These are phyloP conservation scores for Neofusicoccum umdonicola DNA, from an alignment of 2,329 filamentous ascomycete species.

Conservation along the genomic window DNA sequence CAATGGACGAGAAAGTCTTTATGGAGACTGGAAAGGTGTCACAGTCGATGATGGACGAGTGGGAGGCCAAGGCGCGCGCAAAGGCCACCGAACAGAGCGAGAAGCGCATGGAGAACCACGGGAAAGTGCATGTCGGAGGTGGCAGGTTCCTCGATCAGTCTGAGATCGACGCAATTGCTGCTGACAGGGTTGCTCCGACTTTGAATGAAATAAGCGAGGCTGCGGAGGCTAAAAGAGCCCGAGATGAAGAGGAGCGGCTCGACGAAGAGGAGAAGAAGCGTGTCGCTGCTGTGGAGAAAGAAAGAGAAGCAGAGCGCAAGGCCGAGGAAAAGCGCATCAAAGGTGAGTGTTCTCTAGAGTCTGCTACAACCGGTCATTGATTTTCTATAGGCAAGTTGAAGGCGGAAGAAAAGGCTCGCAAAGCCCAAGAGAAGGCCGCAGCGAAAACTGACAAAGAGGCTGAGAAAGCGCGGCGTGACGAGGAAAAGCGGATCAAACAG, in stretches of 20 bases:
- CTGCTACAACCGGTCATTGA: constrained; percentile 19
- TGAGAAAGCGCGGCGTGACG: constrained; percentile 50
- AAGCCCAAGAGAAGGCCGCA: constrained; percentile 49
- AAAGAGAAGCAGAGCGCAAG: constrained; percentile 46
- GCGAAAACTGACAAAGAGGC: constrained; percentile 38
- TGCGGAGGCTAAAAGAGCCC: constrained; percentile 68
- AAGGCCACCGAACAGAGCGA: constrained; percentile 66
- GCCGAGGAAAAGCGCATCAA: constrained; percentile 50
- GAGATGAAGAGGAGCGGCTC: constrained; percentile 60
- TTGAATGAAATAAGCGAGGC: constrained; percentile 81
- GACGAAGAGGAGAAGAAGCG: constrained; percentile 66
- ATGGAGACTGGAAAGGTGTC: constrained; percentile 72
- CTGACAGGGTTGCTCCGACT: constrained; percentile 74
- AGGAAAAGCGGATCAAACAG: constrained; percentile 51
- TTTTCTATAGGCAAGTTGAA: constrained; percentile 54
- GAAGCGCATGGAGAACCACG: constrained; percentile 55
- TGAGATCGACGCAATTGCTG: constrained; percentile 77
- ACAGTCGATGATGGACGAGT: constrained; percentile 67
- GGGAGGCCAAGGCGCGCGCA: constrained; percentile 74
- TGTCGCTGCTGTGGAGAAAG: constrained; percentile 56
- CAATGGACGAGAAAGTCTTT: constrained; percentile 79
- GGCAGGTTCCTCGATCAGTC: constrained; percentile 76
- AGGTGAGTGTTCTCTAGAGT: constrained; percentile 48
- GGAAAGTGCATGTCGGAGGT: constrained; percentile 69
- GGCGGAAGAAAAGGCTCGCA: constrained; percentile 45